These are phyloP conservation scores for Cryptococcus depauperatus DNA, from an alignment of 1,284 basidiomycete genomes.

Conservation along the genomic window DNA sequence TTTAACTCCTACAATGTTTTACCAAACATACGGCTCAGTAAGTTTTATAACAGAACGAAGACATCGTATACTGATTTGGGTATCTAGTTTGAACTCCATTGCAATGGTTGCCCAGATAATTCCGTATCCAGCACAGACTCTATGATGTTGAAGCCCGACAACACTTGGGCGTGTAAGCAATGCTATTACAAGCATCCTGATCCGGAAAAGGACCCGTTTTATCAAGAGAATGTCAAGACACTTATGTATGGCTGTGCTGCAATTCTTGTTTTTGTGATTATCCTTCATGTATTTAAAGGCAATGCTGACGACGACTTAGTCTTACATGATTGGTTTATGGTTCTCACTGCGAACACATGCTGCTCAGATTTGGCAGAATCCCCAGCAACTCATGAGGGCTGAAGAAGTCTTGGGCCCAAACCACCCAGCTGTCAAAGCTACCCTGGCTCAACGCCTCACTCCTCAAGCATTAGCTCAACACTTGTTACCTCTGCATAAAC, in stretches of 20 bases:
- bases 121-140: slow-evolving; percentile 4
- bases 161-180: slow-evolving; percentile 76
- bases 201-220: slow-evolving; percentile 89
- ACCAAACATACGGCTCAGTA: slow-evolving; percentile 96
- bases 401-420: slow-evolving; percentile 48
- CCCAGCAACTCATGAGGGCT: slow-evolving; percentile 69
- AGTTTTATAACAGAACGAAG: too few species aligned
- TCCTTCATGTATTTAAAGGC: neutral
- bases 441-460: slow-evolving; percentile 62
- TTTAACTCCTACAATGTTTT: slow-evolving; percentile 91
- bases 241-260: slow-evolving; percentile 92
- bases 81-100: slow-evolving; percentile 79
- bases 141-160: slow-evolving; percentile 25
- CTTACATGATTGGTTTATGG: slow-evolving; percentile 95
- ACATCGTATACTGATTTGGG: neutral
- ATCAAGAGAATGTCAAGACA: slow-evolving; percentile 85
- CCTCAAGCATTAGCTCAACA: slow-evolving; percentile 47
- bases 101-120: slow-evolving; percentile 74
- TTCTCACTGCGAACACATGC: slow-evolving; percentile 98
- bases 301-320: slow-evolving; percentile 51
- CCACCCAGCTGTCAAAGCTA: slow-evolving; percentile 54
- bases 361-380: slow-evolving; percentile 98
- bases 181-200: slow-evolving; percentile 95
- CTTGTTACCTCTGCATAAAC: slow-evolving; percentile 39
- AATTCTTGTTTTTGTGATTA: slow-evolving; percentile 76